These are phyloP conservation scores for Fusarium domesticum DNA, from an alignment of 2,329 filamentous ascomycete species.

Conservation along the genomic window DNA sequence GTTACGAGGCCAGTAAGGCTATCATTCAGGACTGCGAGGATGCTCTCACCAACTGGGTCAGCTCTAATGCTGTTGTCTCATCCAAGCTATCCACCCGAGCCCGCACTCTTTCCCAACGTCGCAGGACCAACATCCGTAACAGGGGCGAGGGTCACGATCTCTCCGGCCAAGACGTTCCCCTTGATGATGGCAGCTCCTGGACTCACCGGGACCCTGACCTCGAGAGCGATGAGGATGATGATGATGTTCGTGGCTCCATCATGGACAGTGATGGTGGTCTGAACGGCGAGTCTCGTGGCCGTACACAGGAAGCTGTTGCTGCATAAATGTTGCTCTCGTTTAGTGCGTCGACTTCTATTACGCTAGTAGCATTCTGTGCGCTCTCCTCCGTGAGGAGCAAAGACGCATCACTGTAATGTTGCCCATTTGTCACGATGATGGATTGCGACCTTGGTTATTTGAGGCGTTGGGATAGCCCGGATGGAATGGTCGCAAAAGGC, in stretches of 20 bases:
- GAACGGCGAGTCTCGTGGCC: constrained; percentile 56
- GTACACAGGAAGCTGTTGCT: constrained; percentile 50
- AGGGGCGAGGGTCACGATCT: constrained; percentile 77
- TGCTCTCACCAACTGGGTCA: constrained; percentile 94
- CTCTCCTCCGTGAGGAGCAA: not conserved
- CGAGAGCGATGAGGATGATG: constrained; percentile 63
- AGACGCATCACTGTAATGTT: constrained; percentile 3
- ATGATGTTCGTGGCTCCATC: constrained; percentile 49
- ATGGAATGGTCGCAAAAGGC: constrained; percentile 23
- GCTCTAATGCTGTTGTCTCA: constrained; percentile 81
- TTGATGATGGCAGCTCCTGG: constrained; percentile 82
- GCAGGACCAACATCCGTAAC: constrained; percentile 67
- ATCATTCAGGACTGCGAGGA: constrained; percentile 99
- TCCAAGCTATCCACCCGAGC: constrained; percentile 85
- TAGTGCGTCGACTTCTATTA: not conserved
- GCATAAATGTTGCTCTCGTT: constrained; percentile 35
- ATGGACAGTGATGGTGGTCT: constrained; percentile 52
- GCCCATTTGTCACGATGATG: constrained; percentile 17
- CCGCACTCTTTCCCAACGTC: constrained; percentile 82
- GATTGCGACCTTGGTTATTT: constrained; percentile 21
- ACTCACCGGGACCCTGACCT: constrained; percentile 67
- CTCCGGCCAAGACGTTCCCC: constrained; percentile 73
- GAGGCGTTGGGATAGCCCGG: constrained; percentile 29
- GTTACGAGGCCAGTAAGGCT: constrained; percentile 96
- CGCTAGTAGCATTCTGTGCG: not conserved